phyloP scores from a whole-genome alignment of 2,329 filamentous ascomycete species.

The Calonectria fujianensis region DNA sequence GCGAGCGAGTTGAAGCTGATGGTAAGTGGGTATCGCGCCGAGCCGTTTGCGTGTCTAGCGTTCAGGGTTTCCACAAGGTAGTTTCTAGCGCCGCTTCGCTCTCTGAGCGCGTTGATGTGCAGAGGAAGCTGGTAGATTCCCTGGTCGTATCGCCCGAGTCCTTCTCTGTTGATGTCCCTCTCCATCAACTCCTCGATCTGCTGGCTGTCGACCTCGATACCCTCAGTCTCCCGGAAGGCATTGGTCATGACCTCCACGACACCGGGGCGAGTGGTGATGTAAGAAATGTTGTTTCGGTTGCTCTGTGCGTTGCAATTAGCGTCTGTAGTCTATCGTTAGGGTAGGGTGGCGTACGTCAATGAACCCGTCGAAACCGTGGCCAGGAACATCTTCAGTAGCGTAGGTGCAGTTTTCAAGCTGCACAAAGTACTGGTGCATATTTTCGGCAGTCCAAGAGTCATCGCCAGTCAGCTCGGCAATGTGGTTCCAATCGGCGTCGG shows the following conservation, averaged over 20 bases:
- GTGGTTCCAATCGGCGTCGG: slow-evolving; percentile 54
- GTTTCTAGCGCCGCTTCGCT: slow-evolving; percentile 40
- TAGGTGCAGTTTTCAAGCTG: slow-evolving; percentile 66
- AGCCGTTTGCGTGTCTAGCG: slow-evolving; percentile 64
- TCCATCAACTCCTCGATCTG: slow-evolving; percentile 54
- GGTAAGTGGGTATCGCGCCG: slow-evolving; percentile 67
- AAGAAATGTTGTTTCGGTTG: slow-evolving; percentile 49
- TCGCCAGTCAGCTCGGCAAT: slow-evolving; percentile 65
- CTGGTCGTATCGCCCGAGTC: slow-evolving; percentile 52
- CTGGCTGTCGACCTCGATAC: slow-evolving; percentile 44
- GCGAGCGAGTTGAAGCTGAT: slow-evolving; percentile 60
- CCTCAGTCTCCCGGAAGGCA: slow-evolving; percentile 40
- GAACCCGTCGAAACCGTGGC: slow-evolving; percentile 65
- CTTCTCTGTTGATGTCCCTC: slow-evolving; percentile 56
- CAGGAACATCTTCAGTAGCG: slow-evolving; percentile 56
- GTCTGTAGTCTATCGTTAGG: background rate
- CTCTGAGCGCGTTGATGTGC: slow-evolving; percentile 48
- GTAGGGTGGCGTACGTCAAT: slow-evolving; percentile 50
- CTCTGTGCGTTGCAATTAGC: slow-evolving; percentile 33
- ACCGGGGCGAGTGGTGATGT: slow-evolving; percentile 39
- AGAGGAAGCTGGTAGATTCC: slow-evolving; percentile 57
- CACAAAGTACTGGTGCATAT: slow-evolving; percentile 64
- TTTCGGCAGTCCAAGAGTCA: slow-evolving; percentile 61
- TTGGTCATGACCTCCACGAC: slow-evolving; percentile 38
- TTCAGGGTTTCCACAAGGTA: slow-evolving; percentile 56